These are phyloP conservation scores for Diospyros kaki DNA, from an alignment of 148 eudicot genomes.

Conservation along the genomic window DNA sequence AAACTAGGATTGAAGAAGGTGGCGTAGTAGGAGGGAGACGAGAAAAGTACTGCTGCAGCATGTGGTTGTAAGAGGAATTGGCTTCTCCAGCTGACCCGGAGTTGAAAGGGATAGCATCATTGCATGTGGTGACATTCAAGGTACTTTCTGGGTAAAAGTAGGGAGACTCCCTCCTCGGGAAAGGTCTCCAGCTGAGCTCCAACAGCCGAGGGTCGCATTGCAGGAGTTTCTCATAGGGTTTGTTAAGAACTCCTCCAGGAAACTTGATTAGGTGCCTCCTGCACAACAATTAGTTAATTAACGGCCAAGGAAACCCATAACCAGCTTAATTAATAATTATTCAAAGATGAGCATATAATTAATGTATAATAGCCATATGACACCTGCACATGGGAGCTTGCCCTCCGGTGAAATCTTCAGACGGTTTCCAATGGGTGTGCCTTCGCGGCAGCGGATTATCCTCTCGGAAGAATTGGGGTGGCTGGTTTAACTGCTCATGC, in stretches of 20 bases:
- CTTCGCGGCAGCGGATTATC: conserved; percentile 47
- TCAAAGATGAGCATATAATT: no score
- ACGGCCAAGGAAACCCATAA: not conserved
- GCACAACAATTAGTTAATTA: not conserved
- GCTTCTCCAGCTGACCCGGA: no score
- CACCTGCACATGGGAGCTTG: conserved; percentile 60
- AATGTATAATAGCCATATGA: no score
- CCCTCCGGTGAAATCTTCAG: conserved; percentile 54
- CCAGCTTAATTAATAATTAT: not conserved
- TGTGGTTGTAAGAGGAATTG: no score
- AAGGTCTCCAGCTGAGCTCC: conserved; percentile 23
- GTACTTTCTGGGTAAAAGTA: conserved; percentile 8
- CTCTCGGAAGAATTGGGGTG: conserved; percentile 53
- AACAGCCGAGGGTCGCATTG: conserved; percentile 23
- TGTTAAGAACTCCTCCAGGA: conserved; percentile 28
- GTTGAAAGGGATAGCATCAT: no score
- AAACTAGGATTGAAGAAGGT: no score
- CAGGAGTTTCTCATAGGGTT: conserved; percentile 30
- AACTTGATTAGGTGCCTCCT: conserved; percentile 29
- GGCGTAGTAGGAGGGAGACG: no score
- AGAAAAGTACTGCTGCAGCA: no score
- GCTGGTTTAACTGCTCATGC: conserved; percentile 41
- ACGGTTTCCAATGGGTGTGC: conserved; percentile 55
- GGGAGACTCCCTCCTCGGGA: conserved; percentile 19
- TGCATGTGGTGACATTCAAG: no score